phyloP scores from a whole-genome alignment of 2,329 filamentous ascomycete species.

The Claviceps maximensis region DNA sequence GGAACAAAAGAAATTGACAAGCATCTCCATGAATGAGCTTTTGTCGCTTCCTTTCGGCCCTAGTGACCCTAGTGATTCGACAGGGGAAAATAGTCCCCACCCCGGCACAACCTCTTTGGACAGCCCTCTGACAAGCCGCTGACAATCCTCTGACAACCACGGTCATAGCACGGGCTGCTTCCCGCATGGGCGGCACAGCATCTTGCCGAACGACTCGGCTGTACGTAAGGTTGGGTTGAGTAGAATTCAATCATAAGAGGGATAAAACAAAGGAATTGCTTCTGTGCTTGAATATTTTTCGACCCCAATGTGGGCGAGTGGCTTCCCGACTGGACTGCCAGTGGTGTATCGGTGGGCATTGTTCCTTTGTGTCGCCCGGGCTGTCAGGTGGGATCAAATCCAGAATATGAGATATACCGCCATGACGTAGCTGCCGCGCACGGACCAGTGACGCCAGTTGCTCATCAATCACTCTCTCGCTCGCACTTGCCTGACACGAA shows the following conservation, averaged over 20 bases:
- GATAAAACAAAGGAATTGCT: too few relatives aligned
- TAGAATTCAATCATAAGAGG: too few relatives aligned
- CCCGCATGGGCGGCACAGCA: not conserved
- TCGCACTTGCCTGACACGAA: not conserved
- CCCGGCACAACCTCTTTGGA: too few relatives aligned
- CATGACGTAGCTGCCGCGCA: not conserved
- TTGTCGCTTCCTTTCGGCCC: too few relatives aligned
- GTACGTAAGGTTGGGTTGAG: not conserved
- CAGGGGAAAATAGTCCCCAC: too few relatives aligned
- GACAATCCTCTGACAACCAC: not conserved
- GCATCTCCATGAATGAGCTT: not conserved
- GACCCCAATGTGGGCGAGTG: not conserved
- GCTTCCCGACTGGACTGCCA: not conserved
- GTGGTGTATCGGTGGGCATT: not conserved
- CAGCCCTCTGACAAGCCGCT: not conserved
- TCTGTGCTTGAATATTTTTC: not conserved
- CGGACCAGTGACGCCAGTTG: not conserved
- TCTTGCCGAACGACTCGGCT: not conserved
- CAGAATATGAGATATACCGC: not conserved
- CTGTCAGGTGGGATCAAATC: not conserved
- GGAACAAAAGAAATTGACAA: not conserved
- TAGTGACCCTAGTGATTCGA: too few relatives aligned
- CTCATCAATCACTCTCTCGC: not conserved
- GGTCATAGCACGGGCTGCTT: not conserved
- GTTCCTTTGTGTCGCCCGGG: too few relatives aligned